Base-by-base conservation (phyloP, 257 asterid species). In the Primulina huaijiensis region DNA sequence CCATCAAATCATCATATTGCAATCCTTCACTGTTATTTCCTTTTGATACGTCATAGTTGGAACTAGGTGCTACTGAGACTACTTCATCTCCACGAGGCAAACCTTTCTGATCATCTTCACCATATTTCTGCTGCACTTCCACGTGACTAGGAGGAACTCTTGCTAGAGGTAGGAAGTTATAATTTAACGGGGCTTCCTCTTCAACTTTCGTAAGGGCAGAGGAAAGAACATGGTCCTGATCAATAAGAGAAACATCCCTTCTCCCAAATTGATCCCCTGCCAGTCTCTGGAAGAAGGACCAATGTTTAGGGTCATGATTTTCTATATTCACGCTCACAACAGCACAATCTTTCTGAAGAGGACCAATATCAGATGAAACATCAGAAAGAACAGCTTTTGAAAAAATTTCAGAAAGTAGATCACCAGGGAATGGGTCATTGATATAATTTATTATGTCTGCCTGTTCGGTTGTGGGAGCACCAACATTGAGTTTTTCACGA, bases 251-350 rank as follows among this genome's bases (percentile, higher is more conserved):
- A 72, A 87, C 84, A 79, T 90, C 95, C 69, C 83, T 92, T 79
- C 86, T 81, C 33, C 86, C 63, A 82, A 92, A 90, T 73, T 80
- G 93, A 81, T 88, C 90, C 72, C 97, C 95, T 38, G 93, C 96
- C 82, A 90, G 79, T 74, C 88, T 85, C 82, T 88, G 90, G 81
- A 92, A 92, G 85, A 84, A 90, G 68, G 98, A 92, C 98, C 98
- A 92, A 76, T 75, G 92, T 74, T 90, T 78, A 23, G 98, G 98
- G 9, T 90, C 98, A 67, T 86, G 92, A 77, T 90, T 90, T 76
- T 88, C 90, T 64, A 88, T 74, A 81, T 92, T 92, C 82, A 92
- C 76, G 69, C 98, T 92, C 87, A 82, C 56, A 69, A 90, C 96
- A 68, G 85, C 87, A 60, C 84, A 92, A 78, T 88, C 92, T 50